Evolutionary conservation across 441 rosid species (phyloP).

Genomic region (Euphorbia corollata): DNA sequence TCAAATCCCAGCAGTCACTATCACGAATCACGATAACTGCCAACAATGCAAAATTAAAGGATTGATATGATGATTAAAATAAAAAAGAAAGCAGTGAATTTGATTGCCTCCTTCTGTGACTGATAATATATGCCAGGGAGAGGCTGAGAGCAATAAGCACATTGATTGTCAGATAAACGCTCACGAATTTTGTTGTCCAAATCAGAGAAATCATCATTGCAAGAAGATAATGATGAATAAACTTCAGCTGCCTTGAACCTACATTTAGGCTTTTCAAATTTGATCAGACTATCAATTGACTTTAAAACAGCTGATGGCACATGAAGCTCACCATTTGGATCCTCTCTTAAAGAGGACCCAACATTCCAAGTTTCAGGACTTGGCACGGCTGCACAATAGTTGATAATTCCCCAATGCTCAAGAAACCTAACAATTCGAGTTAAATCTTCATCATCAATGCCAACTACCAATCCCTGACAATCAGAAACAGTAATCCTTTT

Average conservation of each 20-base stretch:
- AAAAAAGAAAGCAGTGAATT: neutral
- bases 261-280: conserved; percentile 89
- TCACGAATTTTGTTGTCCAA: conserved; percentile 79
- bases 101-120: conserved; percentile 74
- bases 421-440: conserved; percentile 81
- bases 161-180: conserved; percentile 61
- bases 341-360: conserved; percentile 65
- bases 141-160: conserved; percentile 67
- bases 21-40: neutral
- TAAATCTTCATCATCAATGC: conserved; percentile 59
- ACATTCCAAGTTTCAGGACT: conserved; percentile 48
- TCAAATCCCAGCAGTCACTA: neutral
- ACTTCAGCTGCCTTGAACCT: conserved; percentile 62
- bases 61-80: neutral
- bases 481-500: conserved; percentile 59
- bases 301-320: conserved; percentile 86
- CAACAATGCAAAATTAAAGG: neutral
- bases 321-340: conserved; percentile 68
- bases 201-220: conserved; percentile 48
- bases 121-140: conserved; percentile 59
- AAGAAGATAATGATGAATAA: conserved; percentile 44
- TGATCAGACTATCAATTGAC: conserved; percentile 91
- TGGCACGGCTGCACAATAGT: conserved; percentile 58
- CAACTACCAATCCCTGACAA: conserved; percentile 54
- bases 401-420: conserved; percentile 95